phyloP scores from a whole-genome alignment of 208 protist genomes.

The Wallacemonas rigidus region DNA sequence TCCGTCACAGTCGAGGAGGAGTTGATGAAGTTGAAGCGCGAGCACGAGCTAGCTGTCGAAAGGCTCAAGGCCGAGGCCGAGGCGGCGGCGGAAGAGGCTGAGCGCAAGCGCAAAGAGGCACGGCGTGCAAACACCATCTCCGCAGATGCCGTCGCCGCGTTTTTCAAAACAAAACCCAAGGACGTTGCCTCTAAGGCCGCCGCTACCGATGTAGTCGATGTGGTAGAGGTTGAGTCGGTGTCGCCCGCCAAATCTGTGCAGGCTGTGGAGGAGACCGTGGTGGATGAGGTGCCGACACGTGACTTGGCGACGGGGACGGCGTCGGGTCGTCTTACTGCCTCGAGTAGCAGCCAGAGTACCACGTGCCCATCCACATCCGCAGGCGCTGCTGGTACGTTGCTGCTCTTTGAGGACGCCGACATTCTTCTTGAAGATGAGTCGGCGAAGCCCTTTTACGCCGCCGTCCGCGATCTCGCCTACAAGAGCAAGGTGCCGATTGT shows the following conservation, averaged over 20 bases:
- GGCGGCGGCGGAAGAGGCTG: constrained; percentile 20
- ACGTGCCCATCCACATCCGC: not conserved
- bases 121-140: constrained; percentile 71
- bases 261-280: not conserved
- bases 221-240: constrained; percentile 12
- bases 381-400: constrained; percentile 37
- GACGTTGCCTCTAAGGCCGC: not conserved
- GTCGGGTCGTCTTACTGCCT: too few species aligned
- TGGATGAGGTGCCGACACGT: not conserved
- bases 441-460: constrained; percentile 68
- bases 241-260: not conserved
- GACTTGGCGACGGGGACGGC: too few species aligned
- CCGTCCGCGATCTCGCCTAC: constrained; percentile 73
- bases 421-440: constrained; percentile 77
- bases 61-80: constrained; percentile 23
- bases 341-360: too few species aligned
- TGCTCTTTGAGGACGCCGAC: constrained; percentile 87
- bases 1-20: constrained; percentile 67
- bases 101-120: constrained; percentile 23
- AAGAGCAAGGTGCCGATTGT: constrained; percentile 81
- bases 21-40: constrained; percentile 60
- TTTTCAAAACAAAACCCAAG: constrained; percentile 39
- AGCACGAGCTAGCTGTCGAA: constrained; percentile 43
- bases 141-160: constrained; percentile 57
- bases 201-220: constrained; percentile 4